phyloP scores from a whole-genome alignment of 2,329 filamentous ascomycete species.

The Aplosporella prunicola region DNA sequence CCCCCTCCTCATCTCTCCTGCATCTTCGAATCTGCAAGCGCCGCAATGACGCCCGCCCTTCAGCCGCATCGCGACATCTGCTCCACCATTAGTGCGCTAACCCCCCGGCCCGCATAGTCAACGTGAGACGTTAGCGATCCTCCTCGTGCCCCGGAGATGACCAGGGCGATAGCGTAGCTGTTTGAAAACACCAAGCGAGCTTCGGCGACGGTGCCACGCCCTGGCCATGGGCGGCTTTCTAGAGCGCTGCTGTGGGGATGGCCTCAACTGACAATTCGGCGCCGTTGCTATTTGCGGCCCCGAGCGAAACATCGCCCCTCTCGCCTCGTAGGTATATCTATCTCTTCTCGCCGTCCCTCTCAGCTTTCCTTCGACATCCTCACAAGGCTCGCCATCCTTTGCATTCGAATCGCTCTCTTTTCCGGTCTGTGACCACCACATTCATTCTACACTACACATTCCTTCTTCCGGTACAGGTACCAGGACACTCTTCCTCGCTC shows the following conservation, averaged over 20 bases:
- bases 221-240: too few species aligned
- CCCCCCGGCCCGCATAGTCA: too few species aligned
- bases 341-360: not conserved
- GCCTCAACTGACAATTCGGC: too few species aligned
- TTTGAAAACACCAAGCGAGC: constrained; percentile 10
- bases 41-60: too few species aligned
- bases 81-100: too few species aligned
- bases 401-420: constrained; percentile 4
- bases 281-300: constrained; percentile 3
- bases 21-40: too few species aligned
- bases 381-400: constrained; percentile 10
- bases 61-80: not conserved
- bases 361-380: not conserved
- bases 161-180: constrained; percentile 7
- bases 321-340: constrained; percentile 4
- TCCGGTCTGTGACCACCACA: constrained; percentile 15
- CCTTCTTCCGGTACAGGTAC: constrained; percentile 18
- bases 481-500: constrained; percentile 13
- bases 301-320: constrained; percentile 1
- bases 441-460: constrained; percentile 27
- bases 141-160: constrained; percentile 6
- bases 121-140: constrained; percentile 8
- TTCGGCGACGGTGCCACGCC: too few species aligned
- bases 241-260: too few species aligned
- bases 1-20: too few species aligned